These are phyloP conservation scores for Sphaerulina musiva DNA, from an alignment of 2,329 filamentous ascomycete species.

Conservation along the genomic window DNA sequence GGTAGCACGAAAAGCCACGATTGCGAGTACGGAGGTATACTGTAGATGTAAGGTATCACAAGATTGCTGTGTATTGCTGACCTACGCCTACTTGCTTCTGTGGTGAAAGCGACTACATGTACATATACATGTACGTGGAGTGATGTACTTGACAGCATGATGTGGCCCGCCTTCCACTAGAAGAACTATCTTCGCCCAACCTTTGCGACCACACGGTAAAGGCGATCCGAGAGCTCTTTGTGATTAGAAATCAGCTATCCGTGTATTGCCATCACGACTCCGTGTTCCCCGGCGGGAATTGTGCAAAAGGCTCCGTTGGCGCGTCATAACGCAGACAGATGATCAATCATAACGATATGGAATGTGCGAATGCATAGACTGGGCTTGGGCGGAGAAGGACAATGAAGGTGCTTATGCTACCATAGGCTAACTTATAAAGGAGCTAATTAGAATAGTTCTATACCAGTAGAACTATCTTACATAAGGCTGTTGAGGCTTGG, in stretches of 20 bases:
- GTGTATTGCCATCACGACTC: background rate
- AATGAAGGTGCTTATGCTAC: no score
- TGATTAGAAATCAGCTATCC: slow-evolving; percentile 9
- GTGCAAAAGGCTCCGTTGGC: background rate
- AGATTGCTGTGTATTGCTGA: background rate
- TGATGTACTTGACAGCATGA: background rate
- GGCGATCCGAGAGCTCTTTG: slow-evolving; percentile 8
- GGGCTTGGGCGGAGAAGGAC: no score
- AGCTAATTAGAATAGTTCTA: no score
- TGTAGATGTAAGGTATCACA: background rate
- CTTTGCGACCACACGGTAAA: background rate
- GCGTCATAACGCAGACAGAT: background rate
- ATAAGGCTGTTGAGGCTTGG: no score
- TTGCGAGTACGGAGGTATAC: background rate
- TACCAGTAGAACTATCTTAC: no score
- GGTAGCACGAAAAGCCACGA: slow-evolving; percentile 24
- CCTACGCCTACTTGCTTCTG: background rate
- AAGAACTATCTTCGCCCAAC: background rate
- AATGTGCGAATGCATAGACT: no score
- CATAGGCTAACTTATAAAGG: no score
- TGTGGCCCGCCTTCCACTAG: background rate
- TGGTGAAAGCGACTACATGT: background rate
- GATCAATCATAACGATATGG: background rate
- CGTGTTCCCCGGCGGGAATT: background rate
- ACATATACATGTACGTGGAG: background rate